Evolutionary conservation across 495 filamentous ascomycete genomes (phyloP).

Genomic region (Cryomyces minteri): DNA sequence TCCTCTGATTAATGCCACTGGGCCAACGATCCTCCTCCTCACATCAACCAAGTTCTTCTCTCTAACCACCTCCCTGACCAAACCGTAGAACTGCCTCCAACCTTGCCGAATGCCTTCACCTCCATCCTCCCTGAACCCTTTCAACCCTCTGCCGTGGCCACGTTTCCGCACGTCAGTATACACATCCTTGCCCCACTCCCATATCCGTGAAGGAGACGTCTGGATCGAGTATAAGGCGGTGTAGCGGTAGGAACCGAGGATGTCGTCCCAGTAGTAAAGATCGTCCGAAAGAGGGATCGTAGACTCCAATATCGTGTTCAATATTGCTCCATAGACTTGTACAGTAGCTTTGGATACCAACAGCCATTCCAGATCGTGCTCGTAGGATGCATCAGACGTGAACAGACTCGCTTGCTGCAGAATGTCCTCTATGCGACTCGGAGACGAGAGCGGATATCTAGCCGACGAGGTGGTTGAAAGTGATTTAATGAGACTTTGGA

Average conservation of each 20-base stretch:
- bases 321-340: conserved; percentile 61
- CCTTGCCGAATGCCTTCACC: conserved; percentile 14
- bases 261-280: conserved; percentile 82
- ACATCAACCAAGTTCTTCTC: conserved; percentile 43
- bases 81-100: conserved; percentile 62
- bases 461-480: conserved; percentile 44
- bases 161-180: conserved; percentile 34
- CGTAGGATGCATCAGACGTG: conserved; percentile 21
- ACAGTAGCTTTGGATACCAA: conserved; percentile 70
- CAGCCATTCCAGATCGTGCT: conserved; percentile 71
- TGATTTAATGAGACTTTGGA: conserved; percentile 46
- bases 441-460: conserved; percentile 38
- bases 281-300: conserved; percentile 68
- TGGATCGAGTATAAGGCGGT: conserved; percentile 67
- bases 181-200: conserved; percentile 42
- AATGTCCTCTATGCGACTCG: conserved; percentile 24
- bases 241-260: conserved; percentile 50
- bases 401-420: too few relatives aligned
- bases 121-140: conserved; percentile 17
- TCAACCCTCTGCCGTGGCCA: conserved; percentile 7
- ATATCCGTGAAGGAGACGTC: conserved; percentile 55
- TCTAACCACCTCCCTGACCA: conserved; percentile 52
- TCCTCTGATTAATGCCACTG: conserved; percentile 47
- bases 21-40: conserved; percentile 42
- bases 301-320: conserved; percentile 56